Percentiles rank a stretch among this genome's conserved stretches.
Evolutionary conservation across 108 stramenopile genomes (phyloP).

Genomic region (Pseudonitzschia pungens): DNA sequence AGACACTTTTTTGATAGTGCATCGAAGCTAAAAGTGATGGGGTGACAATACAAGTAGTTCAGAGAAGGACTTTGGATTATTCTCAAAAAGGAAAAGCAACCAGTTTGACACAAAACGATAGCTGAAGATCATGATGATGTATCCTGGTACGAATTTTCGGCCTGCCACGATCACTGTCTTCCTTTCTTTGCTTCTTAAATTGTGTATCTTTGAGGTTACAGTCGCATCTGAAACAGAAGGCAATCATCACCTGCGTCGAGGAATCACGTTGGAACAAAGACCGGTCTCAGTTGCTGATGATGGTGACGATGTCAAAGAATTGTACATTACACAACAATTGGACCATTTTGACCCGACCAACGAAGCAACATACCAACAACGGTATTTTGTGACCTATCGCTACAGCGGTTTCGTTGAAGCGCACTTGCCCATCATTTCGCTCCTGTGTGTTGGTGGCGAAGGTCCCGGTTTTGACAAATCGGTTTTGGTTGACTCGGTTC

Average conservation of each 20-base stretch:
- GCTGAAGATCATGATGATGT: background rate
- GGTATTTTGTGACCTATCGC: conserved; percentile 73
- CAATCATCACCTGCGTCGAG: background rate
- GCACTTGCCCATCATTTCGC: conserved; percentile 31
- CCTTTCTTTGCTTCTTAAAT: background rate
- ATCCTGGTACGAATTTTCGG: background rate
- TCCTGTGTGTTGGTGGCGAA: conserved; percentile 89
- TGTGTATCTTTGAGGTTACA: background rate
- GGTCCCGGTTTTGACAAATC: conserved; percentile 71
- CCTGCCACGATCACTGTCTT: background rate
- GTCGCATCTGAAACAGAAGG: background rate
- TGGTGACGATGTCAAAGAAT: conserved; percentile 55
- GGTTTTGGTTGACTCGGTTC: conserved; percentile 77
- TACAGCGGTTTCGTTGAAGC: background rate
- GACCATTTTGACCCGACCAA: conserved; percentile 68
- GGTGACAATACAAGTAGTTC: too few relatives aligned
- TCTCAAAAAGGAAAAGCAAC: too few relatives aligned
- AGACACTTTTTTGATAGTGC: too few relatives aligned
- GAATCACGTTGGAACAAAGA: background rate
- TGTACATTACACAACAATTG: conserved; percentile 53
- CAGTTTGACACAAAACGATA: too few relatives aligned
- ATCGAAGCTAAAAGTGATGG: too few relatives aligned
- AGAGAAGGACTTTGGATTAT: too few relatives aligned
- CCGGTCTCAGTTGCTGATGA: background rate
- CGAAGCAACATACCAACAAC: conserved; percentile 52